Evolutionary conservation across 352 stramenopile genomes (phyloP).

Genomic region (Phytopythium aichiense): DNA sequence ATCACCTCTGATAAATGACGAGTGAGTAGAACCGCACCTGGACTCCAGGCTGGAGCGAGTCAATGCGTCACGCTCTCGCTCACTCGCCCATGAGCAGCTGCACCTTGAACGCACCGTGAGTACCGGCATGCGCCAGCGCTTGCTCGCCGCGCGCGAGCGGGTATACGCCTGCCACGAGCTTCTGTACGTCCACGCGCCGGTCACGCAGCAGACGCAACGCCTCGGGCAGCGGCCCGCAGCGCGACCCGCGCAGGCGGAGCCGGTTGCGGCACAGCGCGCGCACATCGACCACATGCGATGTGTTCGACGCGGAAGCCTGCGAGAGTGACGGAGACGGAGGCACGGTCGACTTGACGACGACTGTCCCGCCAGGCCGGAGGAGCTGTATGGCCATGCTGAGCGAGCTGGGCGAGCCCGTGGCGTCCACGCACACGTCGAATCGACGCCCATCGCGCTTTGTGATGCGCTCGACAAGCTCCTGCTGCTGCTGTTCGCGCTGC

Average conservation of each 20-base stretch:
- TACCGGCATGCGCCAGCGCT: constrained; percentile 42
- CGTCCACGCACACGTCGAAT: constrained; percentile 71
- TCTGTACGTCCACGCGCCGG: constrained; percentile 52
- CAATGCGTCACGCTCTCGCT: background rate
- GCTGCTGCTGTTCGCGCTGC: constrained; percentile 13
- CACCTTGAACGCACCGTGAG: constrained; percentile 56
- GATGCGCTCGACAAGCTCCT: constrained; percentile 18
- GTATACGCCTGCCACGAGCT: constrained; percentile 62
- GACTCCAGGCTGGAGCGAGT: background rate
- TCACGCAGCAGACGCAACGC: constrained; percentile 48
- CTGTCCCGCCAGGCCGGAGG: constrained; percentile 24
- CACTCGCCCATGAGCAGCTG: constrained; percentile 38
- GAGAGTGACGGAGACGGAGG: background rate
- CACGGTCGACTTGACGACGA: constrained; percentile 52
- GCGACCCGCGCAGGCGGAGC: constrained; percentile 52
- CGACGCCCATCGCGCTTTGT: constrained; percentile 10
- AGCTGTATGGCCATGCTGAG: constrained; percentile 38
- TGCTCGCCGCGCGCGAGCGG: constrained; percentile 41
- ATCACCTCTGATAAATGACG: constrained; percentile 1
- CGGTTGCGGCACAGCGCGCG: constrained; percentile 32
- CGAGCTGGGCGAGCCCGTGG: constrained; percentile 44
- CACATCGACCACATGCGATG: constrained; percentile 24
- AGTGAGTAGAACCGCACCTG: background rate
- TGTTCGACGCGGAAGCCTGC: constrained; percentile 19
- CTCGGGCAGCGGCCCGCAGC: constrained; percentile 58